Evolutionary conservation across 192 early-diverging fungal genomes (phyloP).

Genomic region (Rhizophagus sp.): DNA sequence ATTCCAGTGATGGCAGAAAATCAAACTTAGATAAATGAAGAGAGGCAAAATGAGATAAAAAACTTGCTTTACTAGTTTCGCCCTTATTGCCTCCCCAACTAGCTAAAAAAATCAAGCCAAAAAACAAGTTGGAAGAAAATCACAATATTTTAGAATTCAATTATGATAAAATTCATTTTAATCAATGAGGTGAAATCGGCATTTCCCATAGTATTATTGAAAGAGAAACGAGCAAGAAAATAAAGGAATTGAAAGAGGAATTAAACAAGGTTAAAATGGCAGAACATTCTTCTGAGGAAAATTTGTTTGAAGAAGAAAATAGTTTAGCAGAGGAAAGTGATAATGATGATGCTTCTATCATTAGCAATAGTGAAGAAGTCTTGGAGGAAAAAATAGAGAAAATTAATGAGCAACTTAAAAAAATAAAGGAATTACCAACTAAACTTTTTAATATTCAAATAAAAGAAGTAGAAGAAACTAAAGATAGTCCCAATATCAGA

Average conservation of each 20-base stretch:
- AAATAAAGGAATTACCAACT: constrained; percentile 1
- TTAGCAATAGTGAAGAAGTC: too few species aligned
- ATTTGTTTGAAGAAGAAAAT: too few species aligned
- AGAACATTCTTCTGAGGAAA: too few species aligned
- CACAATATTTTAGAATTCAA: not conserved
- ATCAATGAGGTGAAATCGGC: too few species aligned
- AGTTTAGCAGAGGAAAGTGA: too few species aligned
- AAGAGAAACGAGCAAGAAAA: too few species aligned
- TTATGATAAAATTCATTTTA: not conserved
- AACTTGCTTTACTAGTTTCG: not conserved
- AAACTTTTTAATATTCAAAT: constrained; percentile 13
- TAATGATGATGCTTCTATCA: too few species aligned
- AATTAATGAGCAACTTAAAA: too few species aligned
- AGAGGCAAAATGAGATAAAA: not conserved
- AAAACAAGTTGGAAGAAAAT: constrained; percentile 12
- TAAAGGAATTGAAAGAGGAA: too few species aligned
- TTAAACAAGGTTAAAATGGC: too few species aligned
- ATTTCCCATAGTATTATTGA: too few species aligned
- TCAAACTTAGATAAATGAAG: not conserved
- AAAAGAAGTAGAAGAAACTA: not conserved
- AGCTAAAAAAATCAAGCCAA: not conserved
- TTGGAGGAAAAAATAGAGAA: too few species aligned
- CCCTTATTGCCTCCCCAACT: not conserved
- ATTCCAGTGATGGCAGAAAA: not conserved
- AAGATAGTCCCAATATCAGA: not conserved